Evolutionary conservation across 768 basidiomycete species (phyloP).

Genomic region (Serendipita sp.): DNA sequence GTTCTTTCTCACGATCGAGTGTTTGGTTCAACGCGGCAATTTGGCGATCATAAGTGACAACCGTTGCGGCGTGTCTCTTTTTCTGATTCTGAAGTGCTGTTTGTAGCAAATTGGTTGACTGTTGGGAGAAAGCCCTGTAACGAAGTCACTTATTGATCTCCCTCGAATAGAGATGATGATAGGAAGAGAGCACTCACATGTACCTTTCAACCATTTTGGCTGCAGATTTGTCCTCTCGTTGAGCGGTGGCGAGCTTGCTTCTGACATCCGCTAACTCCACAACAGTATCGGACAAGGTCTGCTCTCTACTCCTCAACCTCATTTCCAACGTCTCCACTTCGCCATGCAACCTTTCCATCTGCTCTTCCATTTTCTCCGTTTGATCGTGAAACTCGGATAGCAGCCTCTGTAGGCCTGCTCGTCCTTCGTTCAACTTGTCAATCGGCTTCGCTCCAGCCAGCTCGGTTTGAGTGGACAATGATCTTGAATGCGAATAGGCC

Average conservation of each 20-base stretch:
- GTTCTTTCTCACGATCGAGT: constrained; percentile 29
- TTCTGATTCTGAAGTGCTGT: constrained; percentile 41
- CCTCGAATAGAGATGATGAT: background rate
- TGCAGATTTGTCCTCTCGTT: constrained; percentile 55
- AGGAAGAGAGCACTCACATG: constrained; percentile 37
- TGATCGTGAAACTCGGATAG: constrained; percentile 35
- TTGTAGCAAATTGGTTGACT: constrained; percentile 51
- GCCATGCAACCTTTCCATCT: constrained; percentile 27
- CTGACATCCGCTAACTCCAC: constrained; percentile 30
- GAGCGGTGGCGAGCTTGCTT: constrained; percentile 38
- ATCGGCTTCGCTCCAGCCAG: background rate
- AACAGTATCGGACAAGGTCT: constrained; percentile 28
- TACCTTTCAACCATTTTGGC: constrained; percentile 74
- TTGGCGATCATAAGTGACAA: constrained; percentile 39
- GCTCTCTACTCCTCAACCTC: constrained; percentile 32
- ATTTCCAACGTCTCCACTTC: constrained; percentile 30
- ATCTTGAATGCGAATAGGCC: background rate
- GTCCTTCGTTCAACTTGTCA: constrained; percentile 33
- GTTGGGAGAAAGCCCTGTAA: constrained; percentile 71
- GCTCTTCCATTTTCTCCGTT: constrained; percentile 29
- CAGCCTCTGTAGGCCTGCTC: constrained; percentile 32
- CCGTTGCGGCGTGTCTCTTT: constrained; percentile 44
- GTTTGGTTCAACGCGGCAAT: constrained; percentile 29
- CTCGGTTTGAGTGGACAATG: background rate
- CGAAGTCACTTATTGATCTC: too few relatives aligned